phyloP scores from a whole-genome alignment of 805 yeast species.

The Starmerella bombicola region DNA sequence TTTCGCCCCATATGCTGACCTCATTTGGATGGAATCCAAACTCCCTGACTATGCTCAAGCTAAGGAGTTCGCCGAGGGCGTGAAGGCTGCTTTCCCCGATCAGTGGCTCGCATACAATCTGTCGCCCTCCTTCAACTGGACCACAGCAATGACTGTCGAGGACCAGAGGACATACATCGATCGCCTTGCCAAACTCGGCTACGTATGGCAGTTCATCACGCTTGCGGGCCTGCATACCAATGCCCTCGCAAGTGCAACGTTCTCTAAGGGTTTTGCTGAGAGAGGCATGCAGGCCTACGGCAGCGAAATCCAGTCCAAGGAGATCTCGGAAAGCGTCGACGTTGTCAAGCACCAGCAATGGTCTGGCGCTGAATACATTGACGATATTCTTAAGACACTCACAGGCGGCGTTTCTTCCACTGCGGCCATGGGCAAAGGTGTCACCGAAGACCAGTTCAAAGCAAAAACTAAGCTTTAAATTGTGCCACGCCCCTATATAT shows the following conservation, averaged over 20 bases:
- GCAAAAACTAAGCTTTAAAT: slow-evolving; percentile 11
- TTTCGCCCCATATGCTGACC: slow-evolving; percentile 85
- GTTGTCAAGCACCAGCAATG: slow-evolving; percentile 96
- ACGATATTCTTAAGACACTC: slow-evolving; percentile 74
- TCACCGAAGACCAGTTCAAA: slow-evolving; percentile 82
- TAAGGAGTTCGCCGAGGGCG: slow-evolving; percentile 87
- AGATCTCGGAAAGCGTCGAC: slow-evolving; percentile 80
- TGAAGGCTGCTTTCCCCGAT: slow-evolving; percentile 63
- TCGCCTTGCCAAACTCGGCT: slow-evolving; percentile 78
- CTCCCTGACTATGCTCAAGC: slow-evolving; percentile 91
- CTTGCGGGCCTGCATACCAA: slow-evolving; percentile 94
- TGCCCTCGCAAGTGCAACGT: slow-evolving; percentile 79
- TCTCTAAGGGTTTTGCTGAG: slow-evolving; percentile 62
- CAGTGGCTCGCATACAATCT: slow-evolving; percentile 96
- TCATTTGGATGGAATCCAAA: slow-evolving; percentile 97
- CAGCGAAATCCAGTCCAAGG: slow-evolving; percentile 69
- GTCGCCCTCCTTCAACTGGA: slow-evolving; percentile 98
- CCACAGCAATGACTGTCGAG: slow-evolving; percentile 71
- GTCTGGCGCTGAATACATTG: slow-evolving; percentile 97
- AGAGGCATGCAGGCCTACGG: slow-evolving; percentile 96
- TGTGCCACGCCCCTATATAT: neutral
- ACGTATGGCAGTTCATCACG: slow-evolving; percentile 95
- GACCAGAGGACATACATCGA: slow-evolving; percentile 86
- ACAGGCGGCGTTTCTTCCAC: slow-evolving; percentile 92
- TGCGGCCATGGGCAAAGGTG: slow-evolving; percentile 98